phyloP scores from a whole-genome alignment of 331 rosid genomes.

The Cydonia oblonga region DNA sequence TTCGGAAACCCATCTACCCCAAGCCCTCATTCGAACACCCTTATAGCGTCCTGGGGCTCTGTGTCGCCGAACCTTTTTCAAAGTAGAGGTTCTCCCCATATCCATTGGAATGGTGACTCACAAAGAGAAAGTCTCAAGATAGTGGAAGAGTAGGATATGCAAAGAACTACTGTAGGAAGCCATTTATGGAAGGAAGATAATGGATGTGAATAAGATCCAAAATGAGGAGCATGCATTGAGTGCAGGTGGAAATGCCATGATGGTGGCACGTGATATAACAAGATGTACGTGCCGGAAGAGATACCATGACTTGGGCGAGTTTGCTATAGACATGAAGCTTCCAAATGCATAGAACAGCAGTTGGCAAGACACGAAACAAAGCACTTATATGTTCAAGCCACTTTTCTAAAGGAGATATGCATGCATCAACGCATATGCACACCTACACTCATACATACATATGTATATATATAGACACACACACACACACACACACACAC shows the following conservation, averaged over 20 bases:
- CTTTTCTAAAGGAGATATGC: background rate
- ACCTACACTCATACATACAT: background rate
- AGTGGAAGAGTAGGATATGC: constrained; percentile 4
- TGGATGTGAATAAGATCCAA: background rate
- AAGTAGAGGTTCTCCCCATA: constrained; percentile 9
- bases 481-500: too few species aligned
- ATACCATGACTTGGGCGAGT: constrained; percentile 10
- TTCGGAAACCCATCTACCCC: constrained; percentile 23
- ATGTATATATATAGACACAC: background rate
- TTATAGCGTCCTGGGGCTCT: background rate
- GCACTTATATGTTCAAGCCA: background rate
- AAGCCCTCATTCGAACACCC: constrained; percentile 14
- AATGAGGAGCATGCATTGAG: background rate
- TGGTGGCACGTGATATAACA: constrained; percentile 7
- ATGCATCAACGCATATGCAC: background rate
- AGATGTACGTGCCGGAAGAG: constrained; percentile 11
- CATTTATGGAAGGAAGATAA: constrained; percentile 6
- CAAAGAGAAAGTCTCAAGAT: constrained; percentile 2
- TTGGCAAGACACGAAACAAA: constrained; percentile 6
- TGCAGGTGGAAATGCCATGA: constrained; percentile 16
- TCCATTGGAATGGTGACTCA: constrained; percentile 5
- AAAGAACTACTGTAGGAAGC: background rate
- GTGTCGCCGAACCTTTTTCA: background rate
- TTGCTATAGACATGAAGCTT: background rate
- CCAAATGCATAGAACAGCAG: background rate